These are phyloP conservation scores for Davidsoniella australis DNA, from an alignment of 2,329 filamentous ascomycete genomes.

Conservation along the genomic window DNA sequence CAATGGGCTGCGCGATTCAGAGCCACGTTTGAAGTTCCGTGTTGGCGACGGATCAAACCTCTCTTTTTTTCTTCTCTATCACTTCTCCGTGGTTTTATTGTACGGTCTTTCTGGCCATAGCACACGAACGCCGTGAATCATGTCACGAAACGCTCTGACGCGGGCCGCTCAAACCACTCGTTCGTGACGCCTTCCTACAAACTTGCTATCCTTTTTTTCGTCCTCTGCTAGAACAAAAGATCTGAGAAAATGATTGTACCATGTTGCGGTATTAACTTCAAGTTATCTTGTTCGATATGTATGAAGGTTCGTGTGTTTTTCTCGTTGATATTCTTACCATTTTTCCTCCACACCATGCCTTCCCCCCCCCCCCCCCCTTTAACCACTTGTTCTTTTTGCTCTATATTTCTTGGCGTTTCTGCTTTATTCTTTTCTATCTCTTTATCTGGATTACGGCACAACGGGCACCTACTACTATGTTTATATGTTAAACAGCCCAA, in stretches of 20 bases:
- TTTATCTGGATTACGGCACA: constrained; percentile 7
- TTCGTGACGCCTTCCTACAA: no score
- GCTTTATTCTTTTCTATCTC: background rate
- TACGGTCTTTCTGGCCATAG: no score
- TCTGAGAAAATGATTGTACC: no score
- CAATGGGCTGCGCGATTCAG: constrained; percentile 10
- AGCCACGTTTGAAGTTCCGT: constrained; percentile 9
- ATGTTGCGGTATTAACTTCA: no score
- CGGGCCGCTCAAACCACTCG: no score
- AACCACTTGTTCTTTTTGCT: background rate
- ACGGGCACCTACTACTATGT: background rate
- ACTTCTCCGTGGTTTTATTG: background rate
- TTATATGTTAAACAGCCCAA: background rate
- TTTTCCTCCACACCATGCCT: background rate
- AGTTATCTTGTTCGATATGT: no score
- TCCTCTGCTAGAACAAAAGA: no score
- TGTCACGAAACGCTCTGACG: no score
- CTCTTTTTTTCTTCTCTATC: background rate
- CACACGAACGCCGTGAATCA: no score
- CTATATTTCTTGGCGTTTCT: background rate
- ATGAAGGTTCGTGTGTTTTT: background rate
- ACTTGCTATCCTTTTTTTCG: background rate
- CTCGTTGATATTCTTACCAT: background rate
- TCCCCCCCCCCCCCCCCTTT: background rate
- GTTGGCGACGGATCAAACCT: background rate